Conservation (phyloP, 2,329 filamentous ascomycete species). For the Sporothrix variecibatus region DNA sequence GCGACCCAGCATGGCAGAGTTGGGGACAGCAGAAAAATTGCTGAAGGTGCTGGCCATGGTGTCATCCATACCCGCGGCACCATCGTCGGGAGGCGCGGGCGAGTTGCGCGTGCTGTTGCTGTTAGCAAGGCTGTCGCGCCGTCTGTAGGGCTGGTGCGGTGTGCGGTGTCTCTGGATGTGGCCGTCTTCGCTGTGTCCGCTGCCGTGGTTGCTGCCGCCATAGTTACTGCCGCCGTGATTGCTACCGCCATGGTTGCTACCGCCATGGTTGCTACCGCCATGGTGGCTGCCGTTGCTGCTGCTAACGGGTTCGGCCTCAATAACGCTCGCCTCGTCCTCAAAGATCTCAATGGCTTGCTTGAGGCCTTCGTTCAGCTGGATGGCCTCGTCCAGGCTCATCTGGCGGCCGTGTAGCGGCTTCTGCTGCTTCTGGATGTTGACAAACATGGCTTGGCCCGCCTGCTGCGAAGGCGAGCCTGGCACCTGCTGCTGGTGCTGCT, state of each 20-base stretch:
- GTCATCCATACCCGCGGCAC: constrained; percentile 62
- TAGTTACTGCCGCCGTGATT: not conserved
- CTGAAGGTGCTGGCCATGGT: constrained; percentile 82
- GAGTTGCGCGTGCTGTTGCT: not conserved
- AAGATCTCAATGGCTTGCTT: constrained; percentile 64
- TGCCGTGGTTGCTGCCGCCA: not conserved
- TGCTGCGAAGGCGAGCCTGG: constrained; percentile 25
- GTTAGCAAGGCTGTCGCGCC: constrained; percentile 30
- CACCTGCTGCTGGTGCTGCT: constrained; percentile 25
- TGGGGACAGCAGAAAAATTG: constrained; percentile 84
- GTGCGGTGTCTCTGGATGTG: constrained; percentile 8
- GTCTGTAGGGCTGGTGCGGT: constrained; percentile 28
- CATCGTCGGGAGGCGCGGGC: constrained; percentile 31
- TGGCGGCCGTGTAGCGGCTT: constrained; percentile 40
- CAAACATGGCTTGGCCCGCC: constrained; percentile 25
- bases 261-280: not conserved
- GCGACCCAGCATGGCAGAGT: constrained; percentile 43
- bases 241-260: not conserved
- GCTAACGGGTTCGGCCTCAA: constrained; percentile 35
- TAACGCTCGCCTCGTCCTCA: constrained; percentile 52
- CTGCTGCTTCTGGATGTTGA: constrained; percentile 30
- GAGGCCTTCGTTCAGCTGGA: constrained; percentile 58
- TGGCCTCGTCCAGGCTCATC: constrained; percentile 54
- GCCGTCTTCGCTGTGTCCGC: constrained; percentile 7
- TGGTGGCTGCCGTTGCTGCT: constrained; percentile 17